Base-by-base conservation (phyloP, 1,284 basidiomycete genomes). In the Paramarasmius palmivorus region DNA sequence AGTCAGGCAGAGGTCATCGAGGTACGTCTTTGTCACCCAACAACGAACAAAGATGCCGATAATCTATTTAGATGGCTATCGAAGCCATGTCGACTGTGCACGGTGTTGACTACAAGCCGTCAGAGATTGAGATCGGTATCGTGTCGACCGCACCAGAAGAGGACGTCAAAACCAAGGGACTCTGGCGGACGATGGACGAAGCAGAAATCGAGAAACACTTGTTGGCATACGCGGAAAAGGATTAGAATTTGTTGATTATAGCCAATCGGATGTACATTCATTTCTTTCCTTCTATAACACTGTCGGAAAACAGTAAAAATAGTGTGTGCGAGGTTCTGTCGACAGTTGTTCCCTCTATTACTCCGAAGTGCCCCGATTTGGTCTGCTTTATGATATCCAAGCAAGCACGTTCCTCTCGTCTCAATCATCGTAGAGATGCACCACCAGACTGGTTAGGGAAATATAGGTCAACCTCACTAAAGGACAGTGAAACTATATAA, bases 21-120 rank as follows among this genome's bases (percentile, higher is more conserved):
- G 83, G 92, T 91, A 59, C 52, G 76, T 67, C 51, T 26, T 26
- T 49, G 88, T 50, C 6, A 54, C 42, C 26, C 48, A 49, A 36
- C 41, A 20, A 17, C 8, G 22, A 32, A 17, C 15, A 25, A 41
- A 39, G 19, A 19, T 35, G 37, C 49, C 34, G 35, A 54, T 15
- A 34, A 39, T 17, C 49, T 9, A 37, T 10, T 37, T 59, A 98
- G 90, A 83, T 98, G 72, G 96, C 96, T 0, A 95, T 99, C 57
- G 93, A 96, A 70, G 90, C 91, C 14, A 89, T 99, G 70, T 93
- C 93, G 34, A 93, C 88, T 0, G 89, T 98, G 53, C 88, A 95
- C 69, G 89, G 93, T 29, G 97, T 95, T 20, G 97, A 99, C 69
- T 95, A 95, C 77, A 98, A 98, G 71, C 76, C 90, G 0, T 89